Evolutionary conservation across 140 eudicot species (phyloP), one percentile per base, ranked within the genome.

Genomic region (Cichorium intybus): DNA sequence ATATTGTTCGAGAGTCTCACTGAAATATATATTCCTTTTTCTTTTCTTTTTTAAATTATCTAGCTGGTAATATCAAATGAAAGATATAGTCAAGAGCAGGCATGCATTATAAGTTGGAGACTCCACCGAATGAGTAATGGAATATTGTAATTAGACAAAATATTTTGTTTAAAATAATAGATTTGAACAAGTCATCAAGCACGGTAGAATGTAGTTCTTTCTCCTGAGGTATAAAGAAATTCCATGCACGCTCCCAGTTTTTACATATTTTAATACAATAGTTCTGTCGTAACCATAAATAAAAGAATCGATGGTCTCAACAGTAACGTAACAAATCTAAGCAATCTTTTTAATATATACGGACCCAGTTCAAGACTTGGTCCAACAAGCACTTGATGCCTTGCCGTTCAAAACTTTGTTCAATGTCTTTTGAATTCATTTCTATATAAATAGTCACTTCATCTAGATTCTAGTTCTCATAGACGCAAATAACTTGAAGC

Each of bases 351-450:
- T 22, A 60, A 21, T 18, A 34, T 10, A 11, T 20, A 28, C 31
- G 37, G 45, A 60, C 66, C 24, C 27, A 39, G 17, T 39, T 43
- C 49, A 58, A 21, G 64, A 58, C 64, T 33, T 58, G 47, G 56
- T 62, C 56, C 16, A 45, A 12, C 14, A 48, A 68, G 24, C 56
- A 68, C 41, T 54, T 26, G 63, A 68, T 68, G 11, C 64, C 64
- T 24, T 68, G 64, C 64, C 73, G 64, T 17, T 52, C 64, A 52
- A 53, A 66, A 9, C 72, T 53, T 53, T 21, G 41, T 67, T 67
- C 20, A 54, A 34, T 14, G 14, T 37, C 28, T 10, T 24, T 16
- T 35, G 27, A 67, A 5, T n/a, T 22, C 45, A 14, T 4, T 37
- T 64, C n/a, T n/a, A n/a, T 54, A 68, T 68, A 68, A 68, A 68